A percentile compares a stretch with the other conserved stretches of the same genome.
phyloP scores from a whole-genome alignment of 805 yeast genomes.

The Saturnispora ahearnii region DNA sequence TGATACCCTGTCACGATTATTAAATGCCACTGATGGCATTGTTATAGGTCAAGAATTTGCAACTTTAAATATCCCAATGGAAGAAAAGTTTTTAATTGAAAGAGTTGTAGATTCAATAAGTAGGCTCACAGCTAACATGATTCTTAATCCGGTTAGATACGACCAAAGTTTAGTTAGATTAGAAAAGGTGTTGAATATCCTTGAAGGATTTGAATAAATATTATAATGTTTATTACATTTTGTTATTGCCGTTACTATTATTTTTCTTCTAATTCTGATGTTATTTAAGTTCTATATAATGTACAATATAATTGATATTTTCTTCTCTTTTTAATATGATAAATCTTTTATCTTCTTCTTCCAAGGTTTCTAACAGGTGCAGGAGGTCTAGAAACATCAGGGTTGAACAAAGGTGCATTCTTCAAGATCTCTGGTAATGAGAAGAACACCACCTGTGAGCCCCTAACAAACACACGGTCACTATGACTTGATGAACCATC shows the following conservation, averaged over 20 bases:
- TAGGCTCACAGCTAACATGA: slow-evolving; percentile 84
- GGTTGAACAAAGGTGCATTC: slow-evolving; percentile 82
- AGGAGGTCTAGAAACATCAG: slow-evolving; percentile 46
- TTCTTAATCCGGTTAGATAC: slow-evolving; percentile 70
- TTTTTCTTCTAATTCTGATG: not conserved
- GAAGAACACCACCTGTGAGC: slow-evolving; percentile 79
- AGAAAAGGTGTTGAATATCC: slow-evolving; percentile 71
- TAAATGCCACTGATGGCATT: slow-evolving; percentile 53
- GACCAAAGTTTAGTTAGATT: slow-evolving; percentile 73
- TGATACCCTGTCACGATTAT: slow-evolving; percentile 39
- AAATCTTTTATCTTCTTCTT: not conserved
- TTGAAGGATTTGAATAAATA: slow-evolving; percentile 60
- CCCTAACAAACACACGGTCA: slow-evolving; percentile 84
- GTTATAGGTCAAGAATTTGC: slow-evolving; percentile 65
- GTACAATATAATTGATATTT: not conserved
- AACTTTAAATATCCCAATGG: slow-evolving; percentile 59
- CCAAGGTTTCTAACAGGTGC: slow-evolving; percentile 55
- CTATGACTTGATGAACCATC: slow-evolving; percentile 69
- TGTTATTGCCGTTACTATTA: not conserved
- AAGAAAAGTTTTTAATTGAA: slow-evolving; percentile 74
- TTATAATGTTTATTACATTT: not conserved
- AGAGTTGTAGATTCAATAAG: slow-evolving; percentile 79
- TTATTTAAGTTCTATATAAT: not conserved
- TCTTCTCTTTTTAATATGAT: not conserved
- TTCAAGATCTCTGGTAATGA: slow-evolving; percentile 81